A percentile compares a stretch with the other conserved stretches of the same genome.
Evolutionary conservation across 805 yeast genomes (phyloP).

Genomic region (Yarrowia sp.): DNA sequence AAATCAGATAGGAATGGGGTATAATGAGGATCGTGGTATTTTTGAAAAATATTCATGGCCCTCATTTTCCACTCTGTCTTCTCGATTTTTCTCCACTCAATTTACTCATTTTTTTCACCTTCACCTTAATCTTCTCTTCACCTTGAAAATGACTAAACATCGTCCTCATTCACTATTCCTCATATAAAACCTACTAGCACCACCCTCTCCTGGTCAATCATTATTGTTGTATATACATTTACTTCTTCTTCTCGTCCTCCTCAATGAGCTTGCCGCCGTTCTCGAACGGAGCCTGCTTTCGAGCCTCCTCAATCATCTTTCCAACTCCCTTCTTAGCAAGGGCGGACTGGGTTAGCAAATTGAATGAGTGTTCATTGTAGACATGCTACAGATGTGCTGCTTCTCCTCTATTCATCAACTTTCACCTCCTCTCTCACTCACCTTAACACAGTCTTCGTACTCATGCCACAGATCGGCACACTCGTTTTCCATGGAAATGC

Average conservation of each 20-base stretch:
- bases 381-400: too few species aligned
- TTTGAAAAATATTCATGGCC: neutral
- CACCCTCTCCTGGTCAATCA: too few species aligned
- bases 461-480: constrained; percentile 89
- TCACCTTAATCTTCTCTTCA: neutral
- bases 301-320: constrained; percentile 84
- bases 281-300: constrained; percentile 88
- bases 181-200: too few species aligned
- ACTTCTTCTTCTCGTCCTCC: constrained; percentile 34
- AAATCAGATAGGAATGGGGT: neutral
- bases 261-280: constrained; percentile 46
- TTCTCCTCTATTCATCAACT: too few species aligned
- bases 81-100: neutral
- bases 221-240: constrained; percentile 20
- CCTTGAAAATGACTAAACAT: too few species aligned
- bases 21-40: neutral
- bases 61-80: neutral
- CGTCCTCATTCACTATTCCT: too few species aligned
- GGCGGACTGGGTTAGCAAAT: constrained; percentile 49
- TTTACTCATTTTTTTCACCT: neutral
- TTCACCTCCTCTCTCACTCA: constrained; percentile 45
- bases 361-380: neutral
- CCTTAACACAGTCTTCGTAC: constrained; percentile 86
- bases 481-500: constrained; percentile 64
- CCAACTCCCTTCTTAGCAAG: constrained; percentile 77